Base-by-base conservation (phyloP, 148 eudicot genomes). In the Rhododendron griersonianum region DNA sequence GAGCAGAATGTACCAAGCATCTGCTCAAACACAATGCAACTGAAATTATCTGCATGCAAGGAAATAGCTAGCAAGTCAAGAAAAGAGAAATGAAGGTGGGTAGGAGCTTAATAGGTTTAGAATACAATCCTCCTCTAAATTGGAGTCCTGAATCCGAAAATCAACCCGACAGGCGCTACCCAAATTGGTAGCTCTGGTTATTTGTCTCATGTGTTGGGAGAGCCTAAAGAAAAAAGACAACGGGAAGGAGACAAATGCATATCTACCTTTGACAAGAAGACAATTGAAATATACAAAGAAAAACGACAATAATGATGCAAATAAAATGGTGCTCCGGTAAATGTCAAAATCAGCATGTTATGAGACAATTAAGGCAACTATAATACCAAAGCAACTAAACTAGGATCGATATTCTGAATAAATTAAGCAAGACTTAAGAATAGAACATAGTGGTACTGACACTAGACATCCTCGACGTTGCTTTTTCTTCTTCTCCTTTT, bases 401-500 rank as follows among this genome's bases (percentile, higher is more conserved):
- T 76, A 55, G 35, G 37, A 37, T 16, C 2, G 57, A 76, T 23
- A 23, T 44, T 80, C 14, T 6, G 35, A 10, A 61, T 35, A 85
- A 79, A 67, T 81, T 80, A 67, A 67, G 84, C 83, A 33, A 82
- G 81, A 11, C 33, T 45, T 74, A 30, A 55, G 11, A 39, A 47
- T 59, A 53, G 71, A 78, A 78, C 18, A 39, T 33, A 25, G 37
- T 85, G 89, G 48, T 87, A 90, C 94, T 91, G 21, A 96, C 99
- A 88, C 61, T 78, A 90, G 79, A 88, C 94, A 94, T 90, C 99
- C 96, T 86, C 73, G 90, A 23, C 83, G 93, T 35, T 88, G 92
- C 92, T 91, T 95, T 88, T 92, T 97, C 93, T 94, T 93, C 91
- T 91, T 95, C 89, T 98, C 99, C 91, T 91, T 94, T 78, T 83